phyloP scores from a whole-genome alignment of 345 rosid species.

The Salix purpurea region DNA sequence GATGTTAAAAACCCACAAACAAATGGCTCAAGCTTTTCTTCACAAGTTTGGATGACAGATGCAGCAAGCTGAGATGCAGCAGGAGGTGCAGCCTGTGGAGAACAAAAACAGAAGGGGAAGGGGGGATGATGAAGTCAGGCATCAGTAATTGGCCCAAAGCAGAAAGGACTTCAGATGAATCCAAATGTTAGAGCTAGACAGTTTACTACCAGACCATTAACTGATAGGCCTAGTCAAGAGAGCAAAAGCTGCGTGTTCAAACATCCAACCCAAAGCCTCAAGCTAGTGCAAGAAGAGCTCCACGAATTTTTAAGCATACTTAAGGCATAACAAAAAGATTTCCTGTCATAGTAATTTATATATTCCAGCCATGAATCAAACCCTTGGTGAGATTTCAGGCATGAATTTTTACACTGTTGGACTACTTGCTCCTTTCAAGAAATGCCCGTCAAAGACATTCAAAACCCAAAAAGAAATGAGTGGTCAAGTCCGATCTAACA shows the following conservation, averaged over 20 bases:
- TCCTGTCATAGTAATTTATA: too few relatives aligned
- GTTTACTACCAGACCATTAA: neutral
- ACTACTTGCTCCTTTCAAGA: too few relatives aligned
- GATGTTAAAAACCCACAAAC: slow-evolving; percentile 69
- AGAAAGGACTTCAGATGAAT: neutral
- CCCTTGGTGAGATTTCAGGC: neutral
- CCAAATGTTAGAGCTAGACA: neutral
- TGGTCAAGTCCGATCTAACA: too few relatives aligned
- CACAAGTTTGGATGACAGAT: slow-evolving; percentile 66
- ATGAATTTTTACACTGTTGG: neutral
- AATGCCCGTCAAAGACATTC: too few relatives aligned
- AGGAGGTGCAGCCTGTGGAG: slow-evolving; percentile 45
- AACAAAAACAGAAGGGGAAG: slow-evolving; percentile 1
- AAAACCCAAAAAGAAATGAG: too few relatives aligned
- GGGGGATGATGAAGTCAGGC: neutral
- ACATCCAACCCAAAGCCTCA: neutral
- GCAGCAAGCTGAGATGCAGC: slow-evolving; percentile 69
- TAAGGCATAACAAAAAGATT: neutral
- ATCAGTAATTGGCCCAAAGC: neutral
- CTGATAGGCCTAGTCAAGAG: too few relatives aligned
- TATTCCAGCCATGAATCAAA: neutral
- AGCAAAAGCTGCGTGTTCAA: neutral
- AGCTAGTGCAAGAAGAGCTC: too few relatives aligned
- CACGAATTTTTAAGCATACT: neutral
- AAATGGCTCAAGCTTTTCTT: slow-evolving; percentile 63